A percentile compares a stretch with the other conserved stretches of the same genome.
Conservation (phyloP, 768 basidiomycete genomes). For the Trametes cubensis region DNA sequence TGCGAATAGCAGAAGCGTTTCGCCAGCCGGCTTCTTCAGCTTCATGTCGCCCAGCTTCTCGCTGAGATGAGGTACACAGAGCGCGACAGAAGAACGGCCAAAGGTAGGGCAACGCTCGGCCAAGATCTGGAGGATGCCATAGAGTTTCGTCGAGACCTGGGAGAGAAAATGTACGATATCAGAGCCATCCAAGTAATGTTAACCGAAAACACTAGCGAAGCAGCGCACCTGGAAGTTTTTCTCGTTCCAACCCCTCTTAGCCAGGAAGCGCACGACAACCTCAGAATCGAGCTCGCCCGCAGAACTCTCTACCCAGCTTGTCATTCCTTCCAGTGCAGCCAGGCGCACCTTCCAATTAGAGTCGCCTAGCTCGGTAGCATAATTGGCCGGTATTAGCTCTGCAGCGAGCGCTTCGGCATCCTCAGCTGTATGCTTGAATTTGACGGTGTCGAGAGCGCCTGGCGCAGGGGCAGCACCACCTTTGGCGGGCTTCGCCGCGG, state of each 20-base stretch:
- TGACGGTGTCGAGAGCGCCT: constrained; percentile 77
- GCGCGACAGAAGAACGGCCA: constrained; percentile 79
- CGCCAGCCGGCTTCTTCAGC: constrained; percentile 94
- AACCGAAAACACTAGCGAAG: background rate
- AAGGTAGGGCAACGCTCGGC: constrained; percentile 83
- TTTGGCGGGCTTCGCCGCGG: constrained; percentile 50
- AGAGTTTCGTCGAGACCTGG: constrained; percentile 90
- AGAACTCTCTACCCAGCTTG: constrained; percentile 74
- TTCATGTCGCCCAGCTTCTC: constrained; percentile 98
- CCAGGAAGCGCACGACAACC: constrained; percentile 82
- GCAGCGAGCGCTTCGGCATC: constrained; percentile 84
- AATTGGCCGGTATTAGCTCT: constrained; percentile 69
- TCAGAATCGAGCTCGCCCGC: constrained; percentile 78
- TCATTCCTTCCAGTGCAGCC: constrained; percentile 85
- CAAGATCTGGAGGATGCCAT: constrained; percentile 70
- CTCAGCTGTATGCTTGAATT: constrained; percentile 89
- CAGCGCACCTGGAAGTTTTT: constrained; percentile 90
- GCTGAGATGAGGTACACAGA: constrained; percentile 77
- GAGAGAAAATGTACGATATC: too few species aligned
- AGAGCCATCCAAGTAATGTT: too few species aligned
- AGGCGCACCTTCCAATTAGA: constrained; percentile 92
- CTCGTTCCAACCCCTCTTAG: constrained; percentile 96
- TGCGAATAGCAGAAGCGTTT: constrained; percentile 78
- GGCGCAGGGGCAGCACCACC: constrained; percentile 49
- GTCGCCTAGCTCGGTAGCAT: constrained; percentile 78